Evolutionary conservation across 2,329 filamentous ascomycete species (phyloP).

Genomic region (Cordyceps javanica): DNA sequence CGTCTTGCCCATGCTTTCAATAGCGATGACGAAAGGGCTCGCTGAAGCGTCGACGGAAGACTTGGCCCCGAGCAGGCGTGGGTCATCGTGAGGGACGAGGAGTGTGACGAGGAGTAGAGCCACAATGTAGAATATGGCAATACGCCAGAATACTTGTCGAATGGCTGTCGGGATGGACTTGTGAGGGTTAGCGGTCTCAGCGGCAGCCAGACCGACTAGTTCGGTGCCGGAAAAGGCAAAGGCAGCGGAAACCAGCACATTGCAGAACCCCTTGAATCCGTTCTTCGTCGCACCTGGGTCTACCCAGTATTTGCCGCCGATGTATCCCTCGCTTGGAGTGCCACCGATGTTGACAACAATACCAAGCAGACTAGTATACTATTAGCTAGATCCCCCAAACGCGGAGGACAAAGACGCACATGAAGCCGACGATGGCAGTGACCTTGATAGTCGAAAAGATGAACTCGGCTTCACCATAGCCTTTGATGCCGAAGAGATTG

Average conservation of each 20-base stretch:
- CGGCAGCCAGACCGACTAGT: constrained; percentile 60
- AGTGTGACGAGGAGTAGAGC: constrained; percentile 40
- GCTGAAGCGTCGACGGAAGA: constrained; percentile 27
- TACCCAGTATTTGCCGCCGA: constrained; percentile 36
- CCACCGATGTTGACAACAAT: constrained; percentile 50
- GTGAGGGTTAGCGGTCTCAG: constrained; percentile 58
- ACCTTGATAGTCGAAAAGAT: constrained; percentile 47
- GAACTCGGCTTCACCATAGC: constrained; percentile 49
- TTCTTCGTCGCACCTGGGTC: constrained; percentile 50
- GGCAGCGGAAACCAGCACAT: constrained; percentile 61
- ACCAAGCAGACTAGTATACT: constrained; percentile 32
- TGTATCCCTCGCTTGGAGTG: constrained; percentile 40
- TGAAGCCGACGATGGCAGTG: constrained; percentile 49
- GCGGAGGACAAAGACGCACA: constrained; percentile 24
- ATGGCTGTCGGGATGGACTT: constrained; percentile 68
- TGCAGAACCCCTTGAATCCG: constrained; percentile 63
- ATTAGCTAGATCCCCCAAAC: background rate
- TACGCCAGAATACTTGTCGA: constrained; percentile 59
- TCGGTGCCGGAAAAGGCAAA: constrained; percentile 63
- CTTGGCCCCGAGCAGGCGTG: constrained; percentile 30
- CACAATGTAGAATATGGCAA: constrained; percentile 40
- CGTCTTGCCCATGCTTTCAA: constrained; percentile 37
- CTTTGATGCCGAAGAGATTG: constrained; percentile 45
- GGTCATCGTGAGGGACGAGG: constrained; percentile 33
- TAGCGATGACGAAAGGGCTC: constrained; percentile 43